Conservation (phyloP, 352 stramenopile genomes). For the Pythium sukuiense region DNA sequence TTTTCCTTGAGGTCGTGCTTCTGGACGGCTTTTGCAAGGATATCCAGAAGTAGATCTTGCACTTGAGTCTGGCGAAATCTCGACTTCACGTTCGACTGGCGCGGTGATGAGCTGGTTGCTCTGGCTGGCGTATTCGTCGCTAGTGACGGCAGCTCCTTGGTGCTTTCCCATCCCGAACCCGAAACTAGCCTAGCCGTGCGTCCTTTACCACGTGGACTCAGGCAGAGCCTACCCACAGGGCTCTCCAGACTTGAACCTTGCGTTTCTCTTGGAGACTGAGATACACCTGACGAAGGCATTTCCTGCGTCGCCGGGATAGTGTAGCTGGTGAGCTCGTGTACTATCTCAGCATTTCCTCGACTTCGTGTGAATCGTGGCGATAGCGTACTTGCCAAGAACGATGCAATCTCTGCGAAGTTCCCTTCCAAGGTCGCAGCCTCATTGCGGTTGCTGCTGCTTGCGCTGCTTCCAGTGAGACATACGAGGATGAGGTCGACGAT, state of each 20-base stretch:
- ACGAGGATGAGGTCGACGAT: constrained; percentile 71
- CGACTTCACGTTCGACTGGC: neutral
- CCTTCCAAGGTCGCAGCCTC: constrained; percentile 40
- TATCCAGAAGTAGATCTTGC: constrained; percentile 62
- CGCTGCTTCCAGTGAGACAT: constrained; percentile 49
- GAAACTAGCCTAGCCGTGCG: neutral
- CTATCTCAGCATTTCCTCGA: constrained; percentile 2
- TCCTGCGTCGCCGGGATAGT: neutral
- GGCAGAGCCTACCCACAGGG: constrained; percentile 34
- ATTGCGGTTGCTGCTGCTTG: constrained; percentile 33
- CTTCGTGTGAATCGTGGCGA: constrained; percentile 51
- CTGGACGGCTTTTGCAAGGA: constrained; percentile 64
- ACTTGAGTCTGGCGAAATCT: constrained; percentile 42
- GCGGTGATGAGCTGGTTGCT: neutral
- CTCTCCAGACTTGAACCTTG: constrained; percentile 21
- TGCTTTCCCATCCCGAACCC: neutral
- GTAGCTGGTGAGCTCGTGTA: neutral
- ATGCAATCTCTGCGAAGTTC: constrained; percentile 67
- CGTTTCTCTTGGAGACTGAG: neutral
- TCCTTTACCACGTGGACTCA: constrained; percentile 46
- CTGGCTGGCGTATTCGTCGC: constrained; percentile 2
- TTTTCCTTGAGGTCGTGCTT: constrained; percentile 74
- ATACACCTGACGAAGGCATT: neutral
- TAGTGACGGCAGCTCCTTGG: neutral
- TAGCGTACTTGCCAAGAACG: constrained; percentile 56